Base-by-base conservation (phyloP, 1,284 basidiomycete genomes). In the Meira nashicola region DNA sequence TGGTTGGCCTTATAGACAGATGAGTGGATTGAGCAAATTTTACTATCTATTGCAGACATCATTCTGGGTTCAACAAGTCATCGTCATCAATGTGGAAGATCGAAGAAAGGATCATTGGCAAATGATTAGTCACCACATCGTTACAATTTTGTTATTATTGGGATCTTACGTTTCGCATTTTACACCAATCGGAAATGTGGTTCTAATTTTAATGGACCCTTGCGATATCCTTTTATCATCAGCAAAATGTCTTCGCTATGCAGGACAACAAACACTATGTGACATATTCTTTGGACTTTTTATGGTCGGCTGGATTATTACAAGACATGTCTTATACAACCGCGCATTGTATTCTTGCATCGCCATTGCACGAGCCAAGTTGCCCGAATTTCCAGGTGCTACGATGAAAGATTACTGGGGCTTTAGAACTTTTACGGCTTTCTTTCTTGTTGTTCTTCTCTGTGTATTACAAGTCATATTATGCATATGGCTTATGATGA, bases 51-150 rank as follows among this genome's bases (percentile, higher is more conserved):
- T 84, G 10, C 89, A 96, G 79, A 86, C 85, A n/a, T 90, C 90
- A 9, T 95, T 93, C 80, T 97, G 95, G 82, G 80, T 89, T 60
- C 92, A 97, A 76, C 91, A 94, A 80, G 82, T 95, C 17, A 83
- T 96, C 63, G 87, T 94, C 57, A 84, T 98, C 78, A 78, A 96
- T 78, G 87, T 91, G n/a, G 94, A 98, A 80, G 92, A 87, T 50
- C 84, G 86, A 56, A 84, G 94, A 58, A 92, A 91, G 76, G 94
- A 98, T 79, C 90, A 95, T 79, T 83, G 83, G 78, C 92, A 96
- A 80, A 98, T 97, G 94, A 89, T 96, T 83, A 82, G 86, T 33
- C 94, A 98, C 81, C 94, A 98, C 79, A 78, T 95, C 71, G 88
- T 97, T 71, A 94, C 92, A 17, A 85, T 93, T 59, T 78, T 83